Evolutionary conservation across 2,329 filamentous ascomycete genomes (phyloP).

Genomic region (Fonsecaea monophora): DNA sequence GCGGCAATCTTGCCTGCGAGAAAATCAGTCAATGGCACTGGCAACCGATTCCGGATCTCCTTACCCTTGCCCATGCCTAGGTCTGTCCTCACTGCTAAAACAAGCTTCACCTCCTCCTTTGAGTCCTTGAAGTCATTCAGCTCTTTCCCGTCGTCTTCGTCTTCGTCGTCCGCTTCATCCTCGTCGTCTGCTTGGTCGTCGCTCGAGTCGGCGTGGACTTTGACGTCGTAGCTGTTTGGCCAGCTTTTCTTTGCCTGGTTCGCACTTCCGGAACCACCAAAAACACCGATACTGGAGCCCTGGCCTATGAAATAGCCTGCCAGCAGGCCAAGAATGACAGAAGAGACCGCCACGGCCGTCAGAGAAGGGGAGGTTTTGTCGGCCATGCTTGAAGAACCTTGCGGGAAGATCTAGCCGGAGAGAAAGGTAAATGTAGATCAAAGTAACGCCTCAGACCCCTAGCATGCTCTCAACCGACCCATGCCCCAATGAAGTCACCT

Average conservation of each 20-base stretch:
- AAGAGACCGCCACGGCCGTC: constrained; percentile 37
- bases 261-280: constrained; percentile 49
- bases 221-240: constrained; percentile 62
- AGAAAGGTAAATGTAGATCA: background rate
- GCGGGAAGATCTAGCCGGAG: background rate
- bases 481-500: background rate
- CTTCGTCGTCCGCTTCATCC: constrained; percentile 60
- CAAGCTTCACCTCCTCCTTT: constrained; percentile 88
- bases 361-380: constrained; percentile 39
- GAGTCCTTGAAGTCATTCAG: constrained; percentile 59
- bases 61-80: constrained; percentile 96
- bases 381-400: constrained; percentile 25
- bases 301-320: constrained; percentile 77
- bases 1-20: constrained; percentile 89
- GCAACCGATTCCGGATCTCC: constrained; percentile 37
- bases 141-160: constrained; percentile 64
- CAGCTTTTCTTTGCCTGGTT: constrained; percentile 52
- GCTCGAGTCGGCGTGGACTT: constrained; percentile 52
- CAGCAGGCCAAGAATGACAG: constrained; percentile 64
- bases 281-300: constrained; percentile 73
- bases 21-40: constrained; percentile 8
- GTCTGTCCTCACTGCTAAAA: constrained; percentile 90
- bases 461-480: constrained; percentile 4
- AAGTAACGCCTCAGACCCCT: background rate
- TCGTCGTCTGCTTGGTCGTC: constrained; percentile 46